A percentile compares a stretch with the other conserved stretches of the same genome.
Conservation (phyloP, 2,329 filamentous ascomycete species). For the Hirsutella minnesotensis region DNA sequence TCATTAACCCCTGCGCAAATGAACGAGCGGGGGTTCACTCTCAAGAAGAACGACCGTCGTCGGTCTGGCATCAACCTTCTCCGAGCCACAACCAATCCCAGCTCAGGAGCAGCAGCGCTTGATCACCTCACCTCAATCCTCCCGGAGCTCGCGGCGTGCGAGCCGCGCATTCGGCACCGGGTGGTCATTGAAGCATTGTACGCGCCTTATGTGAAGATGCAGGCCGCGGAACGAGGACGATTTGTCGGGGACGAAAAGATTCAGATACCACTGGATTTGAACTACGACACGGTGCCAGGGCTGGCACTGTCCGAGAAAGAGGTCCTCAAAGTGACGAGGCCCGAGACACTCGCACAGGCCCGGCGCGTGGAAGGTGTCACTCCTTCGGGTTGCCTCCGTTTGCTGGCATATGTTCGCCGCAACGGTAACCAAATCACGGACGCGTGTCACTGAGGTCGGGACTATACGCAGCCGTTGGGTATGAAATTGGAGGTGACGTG, state of each 20-base stretch:
- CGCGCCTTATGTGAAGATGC: slow-evolving; percentile 71
- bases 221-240: slow-evolving; percentile 51
- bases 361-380: slow-evolving; percentile 73
- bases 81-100: slow-evolving; percentile 45
- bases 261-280: slow-evolving; percentile 57
- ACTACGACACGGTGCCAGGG: slow-evolving; percentile 63
- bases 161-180: slow-evolving; percentile 49
- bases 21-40: slow-evolving; percentile 56
- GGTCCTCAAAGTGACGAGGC: slow-evolving; percentile 56
- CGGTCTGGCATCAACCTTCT: slow-evolving; percentile 73
- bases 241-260: slow-evolving; percentile 70
- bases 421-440: neutral
- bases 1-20: slow-evolving; percentile 52
- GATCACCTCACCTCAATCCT: slow-evolving; percentile 45
- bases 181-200: slow-evolving; percentile 77
- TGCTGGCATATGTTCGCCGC: slow-evolving; percentile 49
- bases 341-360: slow-evolving; percentile 82
- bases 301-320: slow-evolving; percentile 71
- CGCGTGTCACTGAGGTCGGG: too few species aligned
- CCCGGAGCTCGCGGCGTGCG: slow-evolving; percentile 41
- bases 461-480: too few species aligned
- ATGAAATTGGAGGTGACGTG: too few species aligned
- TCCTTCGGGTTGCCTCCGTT: slow-evolving; percentile 43
- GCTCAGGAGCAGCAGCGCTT: slow-evolving; percentile 24
- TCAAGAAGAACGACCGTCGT: slow-evolving; percentile 52